Conservation (phyloP, 176 grass and related monocot genomes). For the Phragmites australis region DNA sequence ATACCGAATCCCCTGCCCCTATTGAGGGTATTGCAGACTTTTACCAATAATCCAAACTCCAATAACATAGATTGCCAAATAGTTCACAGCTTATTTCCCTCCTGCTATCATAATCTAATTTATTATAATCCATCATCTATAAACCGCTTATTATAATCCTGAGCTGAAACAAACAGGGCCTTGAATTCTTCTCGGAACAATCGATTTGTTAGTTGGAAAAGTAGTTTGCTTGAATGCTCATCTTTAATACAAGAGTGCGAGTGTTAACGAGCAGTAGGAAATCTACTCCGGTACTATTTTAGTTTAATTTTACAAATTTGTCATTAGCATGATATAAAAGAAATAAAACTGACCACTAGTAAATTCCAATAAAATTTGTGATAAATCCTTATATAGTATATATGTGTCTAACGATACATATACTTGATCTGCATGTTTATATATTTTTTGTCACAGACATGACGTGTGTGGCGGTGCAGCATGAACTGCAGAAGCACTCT, state of each 20-base stretch:
- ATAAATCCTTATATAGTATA: not conserved
- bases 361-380: not conserved
- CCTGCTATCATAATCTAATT: too few species aligned
- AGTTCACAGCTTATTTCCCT: too few species aligned
- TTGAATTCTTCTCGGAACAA: not conserved
- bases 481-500: conserved; percentile 21
- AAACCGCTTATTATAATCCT: too few species aligned
- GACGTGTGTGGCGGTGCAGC: not conserved
- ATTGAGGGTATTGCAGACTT: too few species aligned
- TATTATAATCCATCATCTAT: too few species aligned
- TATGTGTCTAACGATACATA: not conserved
- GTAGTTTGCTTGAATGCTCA: not conserved
- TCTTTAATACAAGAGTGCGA: not conserved
- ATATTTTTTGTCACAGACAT: not conserved
- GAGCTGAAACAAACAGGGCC: too few species aligned
- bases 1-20: too few species aligned
- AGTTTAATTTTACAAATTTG: not conserved
- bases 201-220: not conserved
- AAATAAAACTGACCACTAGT: not conserved
- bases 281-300: not conserved
- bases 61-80: too few species aligned
- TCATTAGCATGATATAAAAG: not conserved
- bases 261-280: not conserved
- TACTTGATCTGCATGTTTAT: not conserved
- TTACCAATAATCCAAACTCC: too few species aligned